phyloP scores from a whole-genome alignment of 2,329 filamentous ascomycete species.

The Apiospora saccharicola region DNA sequence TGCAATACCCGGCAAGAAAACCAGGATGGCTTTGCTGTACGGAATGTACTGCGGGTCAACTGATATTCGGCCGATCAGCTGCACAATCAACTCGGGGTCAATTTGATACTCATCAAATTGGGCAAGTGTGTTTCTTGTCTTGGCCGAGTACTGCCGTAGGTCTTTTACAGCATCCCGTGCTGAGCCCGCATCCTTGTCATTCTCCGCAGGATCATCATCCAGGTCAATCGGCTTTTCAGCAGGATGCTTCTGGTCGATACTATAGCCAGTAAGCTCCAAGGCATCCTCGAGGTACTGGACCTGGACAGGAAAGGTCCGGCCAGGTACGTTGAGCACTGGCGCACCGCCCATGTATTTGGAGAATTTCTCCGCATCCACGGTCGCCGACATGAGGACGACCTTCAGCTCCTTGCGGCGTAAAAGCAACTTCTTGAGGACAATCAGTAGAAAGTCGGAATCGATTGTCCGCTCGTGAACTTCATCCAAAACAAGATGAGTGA shows the following conservation, averaged over 20 bases:
- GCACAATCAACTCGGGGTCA: slow-evolving; percentile 85
- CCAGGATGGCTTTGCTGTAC: slow-evolving; percentile 90
- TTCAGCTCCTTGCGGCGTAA: slow-evolving; percentile 81
- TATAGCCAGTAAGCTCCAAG: slow-evolving; percentile 84
- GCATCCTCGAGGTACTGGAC: slow-evolving; percentile 92
- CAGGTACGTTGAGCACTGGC: slow-evolving; percentile 88
- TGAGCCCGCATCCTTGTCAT: slow-evolving; percentile 59
- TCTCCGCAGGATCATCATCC: slow-evolving; percentile 65
- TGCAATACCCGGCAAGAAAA: slow-evolving; percentile 93
- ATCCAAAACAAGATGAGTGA: slow-evolving; percentile 95
- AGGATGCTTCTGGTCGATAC: slow-evolving; percentile 55
- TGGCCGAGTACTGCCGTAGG: slow-evolving; percentile 75
- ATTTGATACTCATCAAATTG: slow-evolving; percentile 91
- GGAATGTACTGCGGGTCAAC: slow-evolving; percentile 68
- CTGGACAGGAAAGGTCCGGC: slow-evolving; percentile 90
- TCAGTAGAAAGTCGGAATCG: slow-evolving; percentile 94
- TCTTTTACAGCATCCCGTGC: slow-evolving; percentile 67
- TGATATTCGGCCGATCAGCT: slow-evolving; percentile 79
- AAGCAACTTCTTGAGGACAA: slow-evolving; percentile 87
- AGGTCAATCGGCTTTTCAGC: slow-evolving; percentile 66
- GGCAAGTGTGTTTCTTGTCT: slow-evolving; percentile 77
- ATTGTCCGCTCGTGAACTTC: slow-evolving; percentile 97
- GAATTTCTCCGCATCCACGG: slow-evolving; percentile 90
- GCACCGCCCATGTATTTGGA: slow-evolving; percentile 87
- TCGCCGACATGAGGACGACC: slow-evolving; percentile 96